These are phyloP conservation scores for Neobulgaria alba DNA, from an alignment of 2,329 filamentous ascomycete species.

Conservation along the genomic window DNA sequence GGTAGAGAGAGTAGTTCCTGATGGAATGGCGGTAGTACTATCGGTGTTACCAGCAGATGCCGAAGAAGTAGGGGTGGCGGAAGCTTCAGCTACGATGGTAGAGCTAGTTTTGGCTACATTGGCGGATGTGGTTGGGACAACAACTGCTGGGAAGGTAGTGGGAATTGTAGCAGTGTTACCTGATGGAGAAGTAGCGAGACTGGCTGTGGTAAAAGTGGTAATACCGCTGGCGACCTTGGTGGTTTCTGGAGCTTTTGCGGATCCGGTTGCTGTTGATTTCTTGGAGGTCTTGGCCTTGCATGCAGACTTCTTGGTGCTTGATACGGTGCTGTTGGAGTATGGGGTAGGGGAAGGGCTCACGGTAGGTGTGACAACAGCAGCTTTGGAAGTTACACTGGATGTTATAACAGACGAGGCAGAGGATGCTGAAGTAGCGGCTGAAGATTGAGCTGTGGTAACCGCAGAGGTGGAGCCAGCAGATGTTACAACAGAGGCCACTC, in stretches of 20 bases:
- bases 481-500: background rate
- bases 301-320: slow-evolving; percentile 9
- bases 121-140: background rate
- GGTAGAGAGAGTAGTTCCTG: slow-evolving; percentile 14
- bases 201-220: too few species aligned
- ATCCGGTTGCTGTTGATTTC: too few species aligned
- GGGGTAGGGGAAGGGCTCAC: slow-evolving; percentile 1
- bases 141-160: background rate
- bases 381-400: slow-evolving; percentile 5
- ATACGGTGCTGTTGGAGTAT: slow-evolving; percentile 9
- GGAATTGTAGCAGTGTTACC: slow-evolving; percentile 8
- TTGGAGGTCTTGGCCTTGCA: slow-evolving; percentile 14
- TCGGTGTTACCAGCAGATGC: slow-evolving; percentile 1
- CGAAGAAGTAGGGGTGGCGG: background rate
- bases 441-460: background rate
- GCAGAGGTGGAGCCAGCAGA: too few species aligned
- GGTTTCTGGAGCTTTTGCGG: background rate
- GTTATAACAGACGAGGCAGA: slow-evolving; percentile 1
- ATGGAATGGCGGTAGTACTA: slow-evolving; percentile 4
- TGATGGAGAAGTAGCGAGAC: slow-evolving; percentile 1
- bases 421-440: slow-evolving; percentile 3
- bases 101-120: background rate
- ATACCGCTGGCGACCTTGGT: too few species aligned
- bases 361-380: slow-evolving; percentile 1
- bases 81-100: background rate